Evolutionary conservation across 202 grass and related monocot species (phyloP).

Genomic region (Zoysia matrella): DNA sequence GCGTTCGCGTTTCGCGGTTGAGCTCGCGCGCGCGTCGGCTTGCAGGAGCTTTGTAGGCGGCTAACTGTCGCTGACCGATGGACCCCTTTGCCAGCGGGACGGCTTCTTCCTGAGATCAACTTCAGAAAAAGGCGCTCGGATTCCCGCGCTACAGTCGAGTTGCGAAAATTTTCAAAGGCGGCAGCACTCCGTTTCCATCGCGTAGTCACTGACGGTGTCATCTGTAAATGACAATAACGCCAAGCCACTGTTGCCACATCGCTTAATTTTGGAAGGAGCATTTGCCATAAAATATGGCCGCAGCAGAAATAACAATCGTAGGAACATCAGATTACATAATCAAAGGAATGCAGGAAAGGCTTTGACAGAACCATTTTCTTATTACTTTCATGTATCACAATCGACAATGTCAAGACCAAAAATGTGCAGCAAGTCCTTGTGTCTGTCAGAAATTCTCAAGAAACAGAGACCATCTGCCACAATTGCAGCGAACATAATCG

Average conservation of each 20-base stretch:
- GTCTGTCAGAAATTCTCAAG: constrained; percentile 29
- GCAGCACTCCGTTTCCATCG: too few species aligned
- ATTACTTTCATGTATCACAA: constrained; percentile 32
- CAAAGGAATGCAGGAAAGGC: neutral
- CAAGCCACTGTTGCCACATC: too few species aligned
- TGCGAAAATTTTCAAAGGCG: too few species aligned
- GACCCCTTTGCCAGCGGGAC: neutral
- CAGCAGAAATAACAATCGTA: neutral
- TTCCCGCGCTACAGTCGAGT: too few species aligned
- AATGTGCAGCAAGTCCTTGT: neutral
- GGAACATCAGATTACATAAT: neutral
- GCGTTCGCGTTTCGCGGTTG: neutral
- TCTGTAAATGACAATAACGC: too few species aligned
- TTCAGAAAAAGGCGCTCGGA: too few species aligned
- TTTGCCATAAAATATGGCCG: neutral
- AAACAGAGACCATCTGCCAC: constrained; percentile 11
- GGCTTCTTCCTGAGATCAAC: neutral
- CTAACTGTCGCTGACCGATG: neutral
- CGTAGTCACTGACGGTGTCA: neutral
- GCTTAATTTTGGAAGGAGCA: too few species aligned
- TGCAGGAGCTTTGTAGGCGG: neutral
- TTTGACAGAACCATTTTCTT: constrained; percentile 1
- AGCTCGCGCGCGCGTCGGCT: neutral
- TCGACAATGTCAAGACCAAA: constrained; percentile 1
- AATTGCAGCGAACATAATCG: constrained; percentile 2